A percentile compares a stretch with the other conserved stretches of the same genome.
Conservation (phyloP, 441 rosid species). For the Populus hybrid region DNA sequence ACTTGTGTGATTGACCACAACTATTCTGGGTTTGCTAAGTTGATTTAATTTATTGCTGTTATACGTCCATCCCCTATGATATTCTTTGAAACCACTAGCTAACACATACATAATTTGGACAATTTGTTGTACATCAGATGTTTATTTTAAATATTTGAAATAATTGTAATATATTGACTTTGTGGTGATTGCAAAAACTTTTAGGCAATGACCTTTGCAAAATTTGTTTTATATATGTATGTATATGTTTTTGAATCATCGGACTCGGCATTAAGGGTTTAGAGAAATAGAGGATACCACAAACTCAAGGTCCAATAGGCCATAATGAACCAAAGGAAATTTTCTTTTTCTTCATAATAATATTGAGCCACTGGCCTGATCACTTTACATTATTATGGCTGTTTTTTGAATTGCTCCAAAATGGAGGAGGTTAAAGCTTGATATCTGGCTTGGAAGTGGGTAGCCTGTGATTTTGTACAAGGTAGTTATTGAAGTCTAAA, state of each 20-base stretch:
- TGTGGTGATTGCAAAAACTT: background rate
- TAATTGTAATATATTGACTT: background rate
- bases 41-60: background rate
- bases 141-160: background rate
- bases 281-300: background rate
- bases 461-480: background rate
- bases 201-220: background rate
- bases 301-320: background rate
- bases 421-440: background rate
- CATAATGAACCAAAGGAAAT: background rate
- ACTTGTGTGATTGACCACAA: background rate
- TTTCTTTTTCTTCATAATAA: background rate
- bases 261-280: background rate
- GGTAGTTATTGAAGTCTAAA: background rate
- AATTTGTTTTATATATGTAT: background rate
- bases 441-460: background rate
- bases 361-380: background rate
- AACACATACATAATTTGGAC: background rate
- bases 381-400: background rate
- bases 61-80: background rate
- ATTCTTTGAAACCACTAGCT: background rate
- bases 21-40: background rate
- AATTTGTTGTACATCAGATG: background rate
- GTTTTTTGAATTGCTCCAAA: background rate
- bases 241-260: background rate